These are phyloP conservation scores for Pelargonium australe DNA, from an alignment of 441 rosid genomes.

Conservation along the genomic window DNA sequence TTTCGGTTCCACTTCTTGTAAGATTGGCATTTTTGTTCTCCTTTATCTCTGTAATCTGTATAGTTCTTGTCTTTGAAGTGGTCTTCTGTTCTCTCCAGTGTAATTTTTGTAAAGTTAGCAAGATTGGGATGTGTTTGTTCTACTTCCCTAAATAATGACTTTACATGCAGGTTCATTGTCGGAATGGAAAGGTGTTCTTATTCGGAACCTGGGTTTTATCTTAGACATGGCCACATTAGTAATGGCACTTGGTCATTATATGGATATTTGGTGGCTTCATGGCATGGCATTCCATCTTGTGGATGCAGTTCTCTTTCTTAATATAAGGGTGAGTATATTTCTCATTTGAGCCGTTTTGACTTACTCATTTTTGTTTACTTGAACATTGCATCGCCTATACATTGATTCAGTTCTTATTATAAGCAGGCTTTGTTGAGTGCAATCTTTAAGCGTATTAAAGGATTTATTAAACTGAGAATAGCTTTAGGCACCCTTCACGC, in stretches of 20 bases:
- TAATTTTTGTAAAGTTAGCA: not conserved
- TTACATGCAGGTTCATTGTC: conserved; percentile 61
- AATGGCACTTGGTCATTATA: conserved; percentile 89
- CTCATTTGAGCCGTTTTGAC: conserved; percentile 9
- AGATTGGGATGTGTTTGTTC: not conserved
- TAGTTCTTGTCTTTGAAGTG: not conserved
- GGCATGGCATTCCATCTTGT: conserved; percentile 93
- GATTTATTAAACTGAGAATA: conserved; percentile 72
- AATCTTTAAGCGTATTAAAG: conserved; percentile 80
- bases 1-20: conserved; percentile 76
- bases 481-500: conserved; percentile 94
- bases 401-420: conserved; percentile 18
- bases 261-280: conserved; percentile 93
- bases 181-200: conserved; percentile 94
- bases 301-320: conserved; percentile 82
- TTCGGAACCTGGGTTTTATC: conserved; percentile 65
- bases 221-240: conserved; percentile 84
- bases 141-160: conserved; percentile 14
- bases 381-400: not conserved
- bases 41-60: not conserved
- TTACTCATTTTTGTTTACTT: not conserved
- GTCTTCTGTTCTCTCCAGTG: not conserved
- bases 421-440: conserved; percentile 90
- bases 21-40: conserved; percentile 17
- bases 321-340: conserved; percentile 70